Percentiles rank a stretch among this genome's conserved stretches.
These are phyloP conservation scores for Phialophora tarda DNA, from an alignment of 2,329 filamentous ascomycete species.

Conservation along the genomic window DNA sequence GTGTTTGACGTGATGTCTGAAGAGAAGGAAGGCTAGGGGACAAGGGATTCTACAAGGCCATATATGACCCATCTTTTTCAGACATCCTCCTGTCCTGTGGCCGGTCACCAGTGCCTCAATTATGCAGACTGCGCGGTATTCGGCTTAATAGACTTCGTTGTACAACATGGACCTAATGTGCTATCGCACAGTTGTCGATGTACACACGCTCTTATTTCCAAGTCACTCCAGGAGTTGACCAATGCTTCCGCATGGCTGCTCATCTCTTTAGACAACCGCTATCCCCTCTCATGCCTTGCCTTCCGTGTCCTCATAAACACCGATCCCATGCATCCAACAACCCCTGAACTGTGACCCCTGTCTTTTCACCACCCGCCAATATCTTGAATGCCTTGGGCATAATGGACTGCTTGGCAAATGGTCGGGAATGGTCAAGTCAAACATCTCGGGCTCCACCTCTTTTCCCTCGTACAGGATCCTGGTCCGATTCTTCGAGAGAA, in stretches of 20 bases:
- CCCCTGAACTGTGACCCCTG: constrained; percentile 37
- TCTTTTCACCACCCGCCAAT: constrained; percentile 38
- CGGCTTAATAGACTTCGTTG: neutral
- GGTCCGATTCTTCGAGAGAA: constrained; percentile 10
- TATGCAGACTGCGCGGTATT: neutral
- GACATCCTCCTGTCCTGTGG: neutral
- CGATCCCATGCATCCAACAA: constrained; percentile 41
- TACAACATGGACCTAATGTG: neutral
- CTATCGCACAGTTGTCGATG: neutral
- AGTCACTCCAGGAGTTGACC: neutral
- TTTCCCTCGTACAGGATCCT: constrained; percentile 13
- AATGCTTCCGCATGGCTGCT: neutral
- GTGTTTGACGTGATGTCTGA: neutral
- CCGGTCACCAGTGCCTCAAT: neutral
- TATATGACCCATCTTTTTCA: neutral
- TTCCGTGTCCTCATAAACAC: constrained; percentile 25
- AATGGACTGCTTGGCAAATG: constrained; percentile 40
- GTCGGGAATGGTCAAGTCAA: constrained; percentile 39
- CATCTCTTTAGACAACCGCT: neutral
- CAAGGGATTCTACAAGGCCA: neutral
- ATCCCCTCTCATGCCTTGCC: neutral
- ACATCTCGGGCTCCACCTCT: constrained; percentile 14
- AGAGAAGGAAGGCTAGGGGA: neutral
- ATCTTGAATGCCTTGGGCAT: constrained; percentile 39
- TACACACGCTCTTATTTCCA: neutral